Evolutionary conservation across 1,139 yeast species (phyloP).

Genomic region (Geotrichum australiense): DNA sequence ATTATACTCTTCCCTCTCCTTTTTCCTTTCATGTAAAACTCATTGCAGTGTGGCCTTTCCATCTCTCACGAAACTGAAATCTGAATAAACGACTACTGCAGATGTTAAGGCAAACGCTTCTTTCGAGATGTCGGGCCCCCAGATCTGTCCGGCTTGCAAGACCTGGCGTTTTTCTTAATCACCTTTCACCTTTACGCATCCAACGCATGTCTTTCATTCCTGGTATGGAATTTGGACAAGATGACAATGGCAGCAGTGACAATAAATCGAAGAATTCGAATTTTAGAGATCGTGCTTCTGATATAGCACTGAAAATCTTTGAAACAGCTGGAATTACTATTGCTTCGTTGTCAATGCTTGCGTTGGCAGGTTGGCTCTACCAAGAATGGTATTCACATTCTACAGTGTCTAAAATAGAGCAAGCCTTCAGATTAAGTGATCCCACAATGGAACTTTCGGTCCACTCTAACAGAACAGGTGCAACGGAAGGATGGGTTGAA

Average conservation of each 20-base stretch:
- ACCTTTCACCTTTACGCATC: no score
- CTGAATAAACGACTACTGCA: no score
- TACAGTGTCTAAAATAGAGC: conserved; percentile 57
- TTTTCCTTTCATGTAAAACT: no score
- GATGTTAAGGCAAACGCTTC: no score
- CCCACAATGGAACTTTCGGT: conserved; percentile 40
- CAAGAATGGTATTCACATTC: conserved; percentile 56
- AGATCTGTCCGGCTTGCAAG: no score
- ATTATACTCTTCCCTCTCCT: no score
- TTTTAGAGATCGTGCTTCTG: conserved; percentile 14
- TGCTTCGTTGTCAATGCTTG: conserved; percentile 65
- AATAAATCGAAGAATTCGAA: neutral
- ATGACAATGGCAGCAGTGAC: conserved; percentile 4
- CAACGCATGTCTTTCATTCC: conserved; percentile 8
- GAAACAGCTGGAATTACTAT: conserved; percentile 73
- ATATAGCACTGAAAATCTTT: conserved; percentile 45
- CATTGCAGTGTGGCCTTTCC: no score
- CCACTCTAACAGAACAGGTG: conserved; percentile 49
- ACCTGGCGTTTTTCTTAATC: no score
- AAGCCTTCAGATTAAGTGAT: conserved; percentile 63
- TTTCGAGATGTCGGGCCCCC: no score
- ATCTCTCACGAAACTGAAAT: no score
- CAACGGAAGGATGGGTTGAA: conserved; percentile 42
- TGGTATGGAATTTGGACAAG: conserved; percentile 7
- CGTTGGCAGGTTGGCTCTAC: conserved; percentile 63